Evolutionary conservation across 768 basidiomycete species (phyloP).

Genomic region (Macrocybe gigantea): DNA sequence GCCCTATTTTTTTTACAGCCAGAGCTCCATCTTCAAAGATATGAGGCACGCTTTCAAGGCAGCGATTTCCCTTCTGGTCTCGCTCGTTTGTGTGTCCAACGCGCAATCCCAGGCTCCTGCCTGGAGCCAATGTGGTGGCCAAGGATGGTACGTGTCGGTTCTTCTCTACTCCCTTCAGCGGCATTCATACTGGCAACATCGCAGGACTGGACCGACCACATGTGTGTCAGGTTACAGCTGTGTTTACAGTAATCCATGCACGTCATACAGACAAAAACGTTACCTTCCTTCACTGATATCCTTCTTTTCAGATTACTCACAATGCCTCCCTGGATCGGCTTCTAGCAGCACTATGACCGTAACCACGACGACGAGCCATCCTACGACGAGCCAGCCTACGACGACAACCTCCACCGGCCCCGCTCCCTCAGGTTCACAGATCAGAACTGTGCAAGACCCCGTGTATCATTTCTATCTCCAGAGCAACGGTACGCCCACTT

Average conservation of each 20-base stretch:
- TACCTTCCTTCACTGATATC: not conserved
- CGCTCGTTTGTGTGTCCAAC: not conserved
- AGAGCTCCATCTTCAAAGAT: too few species aligned
- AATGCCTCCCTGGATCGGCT: slow-evolving; percentile 39
- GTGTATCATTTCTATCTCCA: slow-evolving; percentile 57
- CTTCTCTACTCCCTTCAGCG: not conserved
- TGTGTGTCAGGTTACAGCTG: slow-evolving; percentile 40
- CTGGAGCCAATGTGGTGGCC: slow-evolving; percentile 40
- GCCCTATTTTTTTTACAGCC: too few species aligned
- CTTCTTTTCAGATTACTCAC: slow-evolving; percentile 40
- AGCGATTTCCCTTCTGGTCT: too few species aligned
- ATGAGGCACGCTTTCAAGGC: too few species aligned
- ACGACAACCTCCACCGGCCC: slow-evolving; percentile 27
- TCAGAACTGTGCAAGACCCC: slow-evolving; percentile 45
- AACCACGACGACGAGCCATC: slow-evolving; percentile 21
- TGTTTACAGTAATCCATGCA: slow-evolving; percentile 33
- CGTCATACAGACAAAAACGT: not conserved
- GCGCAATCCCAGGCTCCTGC: slow-evolving; percentile 31
- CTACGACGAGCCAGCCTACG: slow-evolving; percentile 18
- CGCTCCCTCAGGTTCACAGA: slow-evolving; percentile 38
- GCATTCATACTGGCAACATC: not conserved
- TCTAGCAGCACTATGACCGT: slow-evolving; percentile 16
- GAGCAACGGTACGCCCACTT: slow-evolving; percentile 28
- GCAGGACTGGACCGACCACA: slow-evolving; percentile 36
- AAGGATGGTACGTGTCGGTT: slow-evolving; percentile 23